Conservation (phyloP, 2,329 filamentous ascomycete genomes). For the Pseudocercospora fuligena region DNA sequence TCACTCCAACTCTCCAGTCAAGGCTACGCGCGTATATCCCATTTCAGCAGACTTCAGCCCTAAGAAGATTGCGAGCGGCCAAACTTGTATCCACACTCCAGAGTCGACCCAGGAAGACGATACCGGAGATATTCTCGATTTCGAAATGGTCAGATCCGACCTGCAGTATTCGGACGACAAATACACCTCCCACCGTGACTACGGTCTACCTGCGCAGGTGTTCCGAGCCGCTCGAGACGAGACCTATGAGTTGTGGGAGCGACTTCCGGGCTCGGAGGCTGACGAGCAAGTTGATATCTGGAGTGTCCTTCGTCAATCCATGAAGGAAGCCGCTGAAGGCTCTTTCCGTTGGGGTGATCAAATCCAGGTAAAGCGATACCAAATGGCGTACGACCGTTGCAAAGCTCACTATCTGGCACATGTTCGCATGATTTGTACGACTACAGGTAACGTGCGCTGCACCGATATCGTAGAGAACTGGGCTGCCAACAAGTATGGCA, state of each 20-base stretch:
- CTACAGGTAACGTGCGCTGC: slow-evolving; percentile 28
- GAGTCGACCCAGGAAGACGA: background rate
- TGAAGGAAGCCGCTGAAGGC: slow-evolving; percentile 19
- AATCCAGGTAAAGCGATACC: slow-evolving; percentile 16
- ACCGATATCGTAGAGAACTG: slow-evolving; percentile 26
- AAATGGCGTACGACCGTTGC: slow-evolving; percentile 24
- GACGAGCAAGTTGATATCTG: slow-evolving; percentile 22
- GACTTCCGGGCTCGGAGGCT: background rate
- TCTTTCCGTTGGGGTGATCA: slow-evolving; percentile 24
- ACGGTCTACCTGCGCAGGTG: slow-evolving; percentile 22
- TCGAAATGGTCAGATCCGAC: slow-evolving; percentile 26
- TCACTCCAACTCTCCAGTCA: background rate
- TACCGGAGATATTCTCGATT: slow-evolving; percentile 20
- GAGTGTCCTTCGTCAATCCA: slow-evolving; percentile 19
- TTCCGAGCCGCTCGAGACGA: slow-evolving; percentile 15
- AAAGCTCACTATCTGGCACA: slow-evolving; percentile 25
- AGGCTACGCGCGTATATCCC: slow-evolving; percentile 25
- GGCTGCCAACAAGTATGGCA: slow-evolving; percentile 22
- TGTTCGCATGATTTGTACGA: slow-evolving; percentile 27
- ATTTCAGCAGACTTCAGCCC: slow-evolving; percentile 19
- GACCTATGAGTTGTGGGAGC: slow-evolving; percentile 5
- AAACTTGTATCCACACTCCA: background rate
- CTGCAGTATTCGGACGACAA: slow-evolving; percentile 19
- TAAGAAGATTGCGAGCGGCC: slow-evolving; percentile 10
- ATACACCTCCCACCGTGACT: slow-evolving; percentile 19